phyloP scores from a whole-genome alignment of 176 grass and related monocot genomes.

The Tuctoria greenei region DNA sequence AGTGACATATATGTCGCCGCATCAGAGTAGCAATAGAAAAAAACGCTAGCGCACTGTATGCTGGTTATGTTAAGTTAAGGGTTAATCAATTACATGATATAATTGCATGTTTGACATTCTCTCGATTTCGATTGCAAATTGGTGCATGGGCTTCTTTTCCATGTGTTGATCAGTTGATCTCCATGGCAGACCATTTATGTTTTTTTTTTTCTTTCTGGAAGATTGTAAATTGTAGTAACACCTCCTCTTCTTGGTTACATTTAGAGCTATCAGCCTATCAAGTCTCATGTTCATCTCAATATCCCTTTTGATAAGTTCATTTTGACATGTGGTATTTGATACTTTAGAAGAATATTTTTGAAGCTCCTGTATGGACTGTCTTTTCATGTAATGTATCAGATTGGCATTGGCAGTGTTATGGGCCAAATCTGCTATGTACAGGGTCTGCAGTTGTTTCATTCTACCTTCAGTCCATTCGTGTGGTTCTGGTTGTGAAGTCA shows the following conservation, averaged over 20 bases:
- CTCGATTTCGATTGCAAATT: not conserved
- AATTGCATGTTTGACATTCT: not conserved
- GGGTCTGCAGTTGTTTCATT: constrained; percentile 3
- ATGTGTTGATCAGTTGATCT: constrained; percentile 7
- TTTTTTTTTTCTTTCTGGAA: not conserved
- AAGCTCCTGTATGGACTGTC: not conserved
- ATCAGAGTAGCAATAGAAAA: constrained; percentile 9
- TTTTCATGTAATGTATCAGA: constrained; percentile 12
- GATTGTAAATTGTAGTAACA: not conserved
- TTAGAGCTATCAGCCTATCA: not conserved
- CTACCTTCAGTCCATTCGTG: constrained; percentile 2
- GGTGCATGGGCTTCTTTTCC: not conserved
- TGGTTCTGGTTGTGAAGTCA: constrained; percentile 25
- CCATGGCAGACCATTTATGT: not conserved
- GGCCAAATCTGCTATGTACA: not conserved
- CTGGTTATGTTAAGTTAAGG: not conserved
- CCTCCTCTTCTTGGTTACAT: not conserved
- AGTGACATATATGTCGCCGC: not conserved
- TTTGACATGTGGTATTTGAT: not conserved
- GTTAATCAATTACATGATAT: not conserved
- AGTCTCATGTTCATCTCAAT: not conserved
- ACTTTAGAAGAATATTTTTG: not conserved
- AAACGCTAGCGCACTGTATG: not conserved
- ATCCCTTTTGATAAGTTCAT: constrained; percentile 9
- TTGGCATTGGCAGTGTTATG: constrained; percentile 15